Base-by-base conservation (phyloP, 1,284 basidiomycete species). In the Ustilago hordei region DNA sequence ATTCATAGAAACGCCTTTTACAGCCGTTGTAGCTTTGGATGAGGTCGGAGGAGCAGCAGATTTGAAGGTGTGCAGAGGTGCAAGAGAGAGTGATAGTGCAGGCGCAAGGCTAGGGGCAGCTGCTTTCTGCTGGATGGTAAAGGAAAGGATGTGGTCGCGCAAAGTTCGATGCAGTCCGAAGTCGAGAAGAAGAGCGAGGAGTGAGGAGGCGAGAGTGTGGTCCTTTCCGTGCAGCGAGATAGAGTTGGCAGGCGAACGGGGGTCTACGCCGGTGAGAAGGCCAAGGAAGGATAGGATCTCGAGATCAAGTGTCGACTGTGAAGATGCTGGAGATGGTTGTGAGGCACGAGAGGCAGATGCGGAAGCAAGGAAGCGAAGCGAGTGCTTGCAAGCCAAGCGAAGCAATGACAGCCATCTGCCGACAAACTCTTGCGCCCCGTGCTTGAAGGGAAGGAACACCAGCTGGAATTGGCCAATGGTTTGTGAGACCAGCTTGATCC, bases 121-220 rank as follows among this genome's bases (percentile, higher is more conserved):
- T 8, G 65, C n/a, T 48, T 69, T 75, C n/a, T 69, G 66, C 35
- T 75, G 50, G 9, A 69, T 23, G 0, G 69, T 58, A 31, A 82
- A 68, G 12, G 71, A 61, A 12, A 76, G 39, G 19, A 82, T 66
- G 60, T 65, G 66, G 4, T 23, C 13, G n/a, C 69, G 68, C 2
- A 82, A 58, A 8, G 76, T 55, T 19, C 45, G 64, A n/a, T 77
- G 70, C 41, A 82, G 53, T 9, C 57, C 71, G 28, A 63, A 48
- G 4, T 60, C 48, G 17, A 79, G 48, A 17, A 75, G 68, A 4
- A 65, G 66, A n/a, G 60, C 64, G 15, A 77, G 60, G 3, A 77
- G 65, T 4, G 50, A 61, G 28, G 57, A 36, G n/a, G 69, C 60
- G 2, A 76, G 53, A 8, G 55, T 65, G 31, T 19, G 12, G 11